These are phyloP conservation scores for Cyclotella kingstonii DNA, from an alignment of 108 stramenopile species.

Conservation along the genomic window DNA sequence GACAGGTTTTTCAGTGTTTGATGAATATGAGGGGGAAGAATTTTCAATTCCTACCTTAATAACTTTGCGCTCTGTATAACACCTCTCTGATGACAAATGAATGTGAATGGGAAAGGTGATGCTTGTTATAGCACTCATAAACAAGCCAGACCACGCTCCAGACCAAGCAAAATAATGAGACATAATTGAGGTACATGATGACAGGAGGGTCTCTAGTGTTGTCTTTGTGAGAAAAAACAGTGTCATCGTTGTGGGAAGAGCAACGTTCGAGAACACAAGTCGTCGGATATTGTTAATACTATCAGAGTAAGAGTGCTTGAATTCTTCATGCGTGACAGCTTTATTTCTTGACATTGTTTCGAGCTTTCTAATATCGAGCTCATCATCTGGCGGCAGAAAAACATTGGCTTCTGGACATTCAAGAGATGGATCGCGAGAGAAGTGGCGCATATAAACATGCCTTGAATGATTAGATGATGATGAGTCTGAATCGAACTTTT, in stretches of 20 bases:
- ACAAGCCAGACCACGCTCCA: constrained; percentile 28
- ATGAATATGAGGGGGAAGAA: background rate
- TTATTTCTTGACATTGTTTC: constrained; percentile 35
- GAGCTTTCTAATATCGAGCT: constrained; percentile 11
- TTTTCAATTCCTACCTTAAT: constrained; percentile 5
- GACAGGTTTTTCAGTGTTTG: background rate
- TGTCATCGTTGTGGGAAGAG: constrained; percentile 28
- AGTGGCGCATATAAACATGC: background rate
- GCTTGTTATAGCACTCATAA: constrained; percentile 29
- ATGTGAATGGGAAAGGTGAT: constrained; percentile 32
- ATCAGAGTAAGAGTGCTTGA: constrained; percentile 21
- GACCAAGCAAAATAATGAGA: constrained; percentile 37
- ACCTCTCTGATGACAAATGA: constrained; percentile 10
- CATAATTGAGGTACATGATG: constrained; percentile 33
- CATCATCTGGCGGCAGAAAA: background rate
- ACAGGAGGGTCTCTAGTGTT: constrained; percentile 21
- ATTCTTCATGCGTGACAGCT: constrained; percentile 18
- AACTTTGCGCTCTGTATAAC: constrained; percentile 19
- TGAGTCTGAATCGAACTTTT: constrained; percentile 45
- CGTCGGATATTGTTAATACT: constrained; percentile 24
- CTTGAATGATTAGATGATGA: background rate
- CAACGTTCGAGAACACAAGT: constrained; percentile 40
- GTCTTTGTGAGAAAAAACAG: constrained; percentile 18
- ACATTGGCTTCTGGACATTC: constrained; percentile 11
- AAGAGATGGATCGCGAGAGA: background rate